Evolutionary conservation across 2,329 filamentous ascomycete genomes (phyloP), one percentile per base, ranked within the genome.

Genomic region (Colletotrichum gigasporum): DNA sequence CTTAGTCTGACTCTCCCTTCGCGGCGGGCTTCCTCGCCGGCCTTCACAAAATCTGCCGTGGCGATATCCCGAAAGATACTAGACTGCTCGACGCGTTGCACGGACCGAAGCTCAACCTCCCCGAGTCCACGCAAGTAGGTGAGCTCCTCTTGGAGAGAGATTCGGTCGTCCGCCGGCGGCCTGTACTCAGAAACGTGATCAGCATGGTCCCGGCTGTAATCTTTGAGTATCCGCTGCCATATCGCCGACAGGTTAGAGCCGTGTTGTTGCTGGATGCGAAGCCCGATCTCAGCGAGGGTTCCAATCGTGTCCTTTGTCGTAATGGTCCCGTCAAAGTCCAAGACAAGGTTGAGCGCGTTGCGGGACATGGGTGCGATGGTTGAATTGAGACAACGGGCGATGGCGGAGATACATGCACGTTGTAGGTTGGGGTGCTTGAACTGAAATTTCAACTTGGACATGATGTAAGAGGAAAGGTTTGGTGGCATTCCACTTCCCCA

Each of bases 301-400:
- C 74, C 72, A 39, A 87, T 83, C 39, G 85, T 87, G 74, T 88
- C 86, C 28, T 79, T 64, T 11, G 76, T 74, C 16, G 86, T 87
- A 67, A 88, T 86, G 14, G 86, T 88, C 64, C 84, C 84, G 73
- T 88, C 86, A 71, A 88, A 88, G 70, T 88, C 86, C 18, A 88
- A 78, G 34, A 88, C 72, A 39, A 88, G 75, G 66, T 79, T 77
- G 79, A 83, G 41, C 2, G 41, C 5, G 22, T 18, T 18, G 1
- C 7, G 24, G 32, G 32, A 16, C 60, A 66, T 76, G 8, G 24
- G 66, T 41, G 52, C 47, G 26, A 48, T 35, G 5, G 34, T 34
- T 41, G 35, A 50, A 26, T 9, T 14, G n/a, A 30, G 16, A 18
- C 12, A 11, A 14, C 24, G 18, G 12, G 20, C 14, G 18, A 39